Evolutionary conservation across 495 filamentous ascomycete genomes (phyloP), one percentile per base, ranked within the genome.

Genomic region (Schizothecium vesticola): DNA sequence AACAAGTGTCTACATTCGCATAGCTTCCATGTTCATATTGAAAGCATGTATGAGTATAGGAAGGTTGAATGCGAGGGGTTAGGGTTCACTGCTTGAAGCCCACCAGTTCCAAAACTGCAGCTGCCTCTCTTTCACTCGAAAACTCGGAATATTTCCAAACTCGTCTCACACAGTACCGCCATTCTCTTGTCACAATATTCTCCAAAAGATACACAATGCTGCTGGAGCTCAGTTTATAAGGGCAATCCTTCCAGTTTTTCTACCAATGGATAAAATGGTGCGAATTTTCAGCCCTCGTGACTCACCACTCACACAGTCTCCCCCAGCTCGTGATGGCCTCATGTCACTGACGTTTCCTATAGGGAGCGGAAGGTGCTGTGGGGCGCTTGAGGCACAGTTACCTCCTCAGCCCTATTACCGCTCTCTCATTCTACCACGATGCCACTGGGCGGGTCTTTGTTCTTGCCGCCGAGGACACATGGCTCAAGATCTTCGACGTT

Each of bases 401-500:
- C 63, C 70, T 79, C n/a, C 74, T 86, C 9, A 82, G 73, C 64
- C 87, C 88, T 26, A 81, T 90, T 64, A 89, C 88, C 22, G 87
- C 86, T 0, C 74, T 90, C 19, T 83, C 82, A 24, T 84, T 87
- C 60, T 79, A 76, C 68, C 64, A 69, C 7, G 69, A 71, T 56
- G 69, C 51, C 2, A 67, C 75, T 28, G 76, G 71, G 51, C 66
- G 75, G 68, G 66, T 80, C 26, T 81, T 82, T 25, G 72, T 97
- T 16, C 76, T 97, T 11, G 86, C 85, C 0, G 94, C 89, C 74
- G 91, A 96, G 76, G 93, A 93, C 31, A 84, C 84, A 3, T 88
- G 85, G 57, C 74, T 97, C n/a, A 86, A 86, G 60, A 73, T 91
- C 33, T 86, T 90, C 70, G 76, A 88, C 29, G 75, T 75, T 43